Conservation (phyloP, 257 asterid genomes). For the Phtheirospermum japonicum region DNA sequence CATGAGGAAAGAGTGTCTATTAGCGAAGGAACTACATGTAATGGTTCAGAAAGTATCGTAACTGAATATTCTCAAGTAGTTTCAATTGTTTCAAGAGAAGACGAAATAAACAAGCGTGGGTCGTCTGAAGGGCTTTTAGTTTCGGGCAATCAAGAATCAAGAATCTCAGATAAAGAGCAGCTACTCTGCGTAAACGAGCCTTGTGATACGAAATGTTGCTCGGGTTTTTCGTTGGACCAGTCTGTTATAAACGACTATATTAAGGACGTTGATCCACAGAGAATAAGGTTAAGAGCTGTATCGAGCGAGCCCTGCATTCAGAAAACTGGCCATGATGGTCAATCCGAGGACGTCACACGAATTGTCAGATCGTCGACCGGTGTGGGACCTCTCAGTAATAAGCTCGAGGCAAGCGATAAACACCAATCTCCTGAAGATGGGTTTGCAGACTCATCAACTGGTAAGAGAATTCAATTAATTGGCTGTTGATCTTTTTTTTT, state of each 20-base stretch:
- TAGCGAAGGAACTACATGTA: slow-evolving; percentile 25
- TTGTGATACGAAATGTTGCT: slow-evolving; percentile 27
- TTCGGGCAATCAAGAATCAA: slow-evolving; percentile 28
- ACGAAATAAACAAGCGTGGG: slow-evolving; percentile 25
- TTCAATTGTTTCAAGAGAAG: slow-evolving; percentile 18
- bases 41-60: slow-evolving; percentile 31
- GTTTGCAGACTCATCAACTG: no score
- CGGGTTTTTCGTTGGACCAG: slow-evolving; percentile 33
- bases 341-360: slow-evolving; percentile 36
- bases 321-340: slow-evolving; percentile 28
- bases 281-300: slow-evolving; percentile 39
- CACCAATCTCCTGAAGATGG: no score
- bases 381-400: slow-evolving; percentile 36
- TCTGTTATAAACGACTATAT: slow-evolving; percentile 35
- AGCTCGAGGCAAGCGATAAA: no score
- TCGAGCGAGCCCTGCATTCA: slow-evolving; percentile 47
- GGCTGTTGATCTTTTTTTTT: not conserved
- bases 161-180: slow-evolving; percentile 51
- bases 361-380: slow-evolving; percentile 66
- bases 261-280: slow-evolving; percentile 29
- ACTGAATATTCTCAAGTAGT: slow-evolving; percentile 39
- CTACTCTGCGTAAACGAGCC: slow-evolving; percentile 38
- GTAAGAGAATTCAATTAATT: slow-evolving; percentile 41
- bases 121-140: slow-evolving; percentile 24
- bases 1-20: slow-evolving; percentile 29